phyloP scores from a whole-genome alignment of 257 asterid genomes.

The Linderniella brevidens region DNA sequence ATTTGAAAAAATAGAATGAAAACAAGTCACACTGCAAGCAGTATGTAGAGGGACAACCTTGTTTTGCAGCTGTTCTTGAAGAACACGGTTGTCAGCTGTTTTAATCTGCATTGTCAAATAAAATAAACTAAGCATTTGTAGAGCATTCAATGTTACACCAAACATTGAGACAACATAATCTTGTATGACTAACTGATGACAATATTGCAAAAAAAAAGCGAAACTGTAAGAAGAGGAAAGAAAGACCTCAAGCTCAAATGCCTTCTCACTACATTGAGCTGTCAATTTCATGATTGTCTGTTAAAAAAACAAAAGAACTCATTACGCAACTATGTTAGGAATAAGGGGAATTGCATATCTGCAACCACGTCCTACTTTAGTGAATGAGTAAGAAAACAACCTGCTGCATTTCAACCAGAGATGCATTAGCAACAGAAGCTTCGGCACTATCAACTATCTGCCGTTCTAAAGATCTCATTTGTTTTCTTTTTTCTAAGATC shows the following conservation, averaged over 20 bases:
- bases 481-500: slow-evolving; percentile 73
- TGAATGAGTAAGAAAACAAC: slow-evolving; percentile 14
- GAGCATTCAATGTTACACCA: background rate
- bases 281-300: slow-evolving; percentile 76
- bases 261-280: slow-evolving; percentile 72
- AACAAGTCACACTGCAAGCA: background rate
- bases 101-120: slow-evolving; percentile 53
- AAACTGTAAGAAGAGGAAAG: background rate
- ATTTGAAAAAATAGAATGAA: no score
- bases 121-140: slow-evolving; percentile 11
- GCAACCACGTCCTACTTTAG: background rate
- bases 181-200: background rate
- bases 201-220: background rate
- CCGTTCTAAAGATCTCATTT: slow-evolving; percentile 67
- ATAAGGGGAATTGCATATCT: background rate
- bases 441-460: slow-evolving; percentile 75
- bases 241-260: slow-evolving; percentile 81
- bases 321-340: background rate
- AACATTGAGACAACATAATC: background rate
- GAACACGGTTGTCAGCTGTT: slow-evolving; percentile 81
- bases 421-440: slow-evolving; percentile 64
- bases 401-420: slow-evolving; percentile 64
- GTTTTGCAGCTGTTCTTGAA: slow-evolving; percentile 87
- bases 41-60: slow-evolving; percentile 29
- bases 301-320: slow-evolving; percentile 7